These are phyloP conservation scores for Solanum etuberosum DNA, from an alignment of 257 asterid genomes.

Conservation along the genomic window DNA sequence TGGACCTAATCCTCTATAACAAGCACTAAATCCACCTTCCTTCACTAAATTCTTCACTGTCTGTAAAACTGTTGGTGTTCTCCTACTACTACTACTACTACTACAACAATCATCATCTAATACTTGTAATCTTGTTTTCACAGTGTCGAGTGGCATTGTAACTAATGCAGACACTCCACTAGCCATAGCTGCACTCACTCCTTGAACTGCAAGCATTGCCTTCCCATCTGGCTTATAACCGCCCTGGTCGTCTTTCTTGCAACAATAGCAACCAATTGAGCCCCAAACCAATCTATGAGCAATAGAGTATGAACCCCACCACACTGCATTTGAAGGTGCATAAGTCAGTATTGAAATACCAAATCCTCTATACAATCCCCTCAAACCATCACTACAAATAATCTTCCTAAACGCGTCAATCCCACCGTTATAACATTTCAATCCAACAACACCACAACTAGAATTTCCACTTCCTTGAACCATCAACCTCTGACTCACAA, in stretches of 20 bases:
- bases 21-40: conserved; percentile 91
- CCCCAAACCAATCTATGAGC: conserved; percentile 71
- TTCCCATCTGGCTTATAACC: conserved; percentile 66
- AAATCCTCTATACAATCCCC: conserved; percentile 88
- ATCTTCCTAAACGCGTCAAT: conserved; percentile 84
- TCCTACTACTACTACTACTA: conserved; percentile 3
- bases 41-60: conserved; percentile 65
- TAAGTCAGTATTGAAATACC: conserved; percentile 89
- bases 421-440: conserved; percentile 70
- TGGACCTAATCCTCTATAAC: conserved; percentile 91
- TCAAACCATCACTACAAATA: conserved; percentile 44
- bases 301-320: conserved; percentile 95
- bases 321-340: conserved; percentile 96
- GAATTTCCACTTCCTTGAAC: conserved; percentile 53
- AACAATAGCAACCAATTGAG: conserved; percentile 34
- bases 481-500: conserved; percentile 94
- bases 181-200: conserved; percentile 86
- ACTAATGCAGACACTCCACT: conserved; percentile 88
- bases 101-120: conserved; percentile 46
- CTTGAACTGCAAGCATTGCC: conserved; percentile 70
- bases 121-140: conserved; percentile 89
- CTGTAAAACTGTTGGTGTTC: conserved; percentile 33
- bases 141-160: conserved; percentile 94
- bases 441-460: conserved; percentile 23
- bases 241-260: conserved; percentile 44